Evolutionary conservation across 2,329 filamentous ascomycete genomes (phyloP), one percentile per base, ranked within the genome.

Genomic region (Diaporthe vexans): DNA sequence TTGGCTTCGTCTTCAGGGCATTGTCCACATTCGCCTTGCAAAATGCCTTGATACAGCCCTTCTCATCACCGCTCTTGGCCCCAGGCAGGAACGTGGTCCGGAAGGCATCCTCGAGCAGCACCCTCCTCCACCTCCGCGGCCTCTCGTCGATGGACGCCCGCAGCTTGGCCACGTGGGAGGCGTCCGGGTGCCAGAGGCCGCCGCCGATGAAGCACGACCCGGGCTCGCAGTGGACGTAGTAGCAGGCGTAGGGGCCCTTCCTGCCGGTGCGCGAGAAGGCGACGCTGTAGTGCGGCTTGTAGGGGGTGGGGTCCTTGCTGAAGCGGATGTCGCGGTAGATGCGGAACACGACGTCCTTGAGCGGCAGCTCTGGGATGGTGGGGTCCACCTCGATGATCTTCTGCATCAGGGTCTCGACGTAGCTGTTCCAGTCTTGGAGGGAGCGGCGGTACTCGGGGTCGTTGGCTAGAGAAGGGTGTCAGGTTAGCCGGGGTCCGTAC

Each of bases 261-360:
- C 94, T 90, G 26, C 95, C 95, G 0, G 95, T 97, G 26, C 95
- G 92, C 73, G 94, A 97, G 92, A 94, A 97, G 33, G 94, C 94
- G 51, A 93, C 95, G 13, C 93, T 94, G 83, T 95, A 97, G 84
- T 95, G 91, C 71, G 94, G 90, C 92, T 97, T 97, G 86, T 97
- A 98, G 0, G 95, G 95, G 3, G 94, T 97, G 26, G 90, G 93
- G 79, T 97, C 92, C 78, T 94, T 93, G 79, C 89, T 94, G 84
- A 97, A 98, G 72, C 95, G 91, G 57, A 97, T 89, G 79, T 98
- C 95, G 78, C 95, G 89, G 83, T 97, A 95, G 74, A 98, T 97
- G 75, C 95, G 92, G 81, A 96, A 97, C 63, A 95, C 91, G 78
- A 97, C 86, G 80, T 98, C 95, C 82, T 97, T 97, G 71, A 93